A percentile compares a stretch with the other conserved stretches of the same genome.
Conservation (phyloP, 2,329 filamentous ascomycete genomes). For the Leptographium wingfieldii region DNA sequence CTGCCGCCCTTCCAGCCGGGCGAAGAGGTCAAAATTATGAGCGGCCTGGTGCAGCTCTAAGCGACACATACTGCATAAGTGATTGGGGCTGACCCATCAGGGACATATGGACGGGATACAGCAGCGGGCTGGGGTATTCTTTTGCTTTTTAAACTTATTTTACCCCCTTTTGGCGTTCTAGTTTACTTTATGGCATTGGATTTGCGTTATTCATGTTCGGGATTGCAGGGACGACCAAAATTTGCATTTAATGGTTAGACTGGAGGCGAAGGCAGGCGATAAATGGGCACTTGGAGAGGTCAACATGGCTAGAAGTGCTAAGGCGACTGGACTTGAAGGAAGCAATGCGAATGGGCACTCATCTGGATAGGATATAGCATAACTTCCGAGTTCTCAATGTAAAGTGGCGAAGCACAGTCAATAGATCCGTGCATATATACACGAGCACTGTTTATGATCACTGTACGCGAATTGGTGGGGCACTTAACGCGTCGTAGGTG, state of each 20-base stretch:
- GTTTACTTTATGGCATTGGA: background rate
- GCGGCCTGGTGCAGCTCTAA: constrained; percentile 73
- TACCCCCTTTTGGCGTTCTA: background rate
- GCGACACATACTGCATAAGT: background rate
- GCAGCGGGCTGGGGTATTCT: background rate
- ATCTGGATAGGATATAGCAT: background rate
- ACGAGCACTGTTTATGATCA: background rate
- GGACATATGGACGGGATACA: background rate
- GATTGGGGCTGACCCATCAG: background rate
- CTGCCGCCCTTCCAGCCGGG: constrained; percentile 94
- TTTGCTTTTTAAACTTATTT: background rate
- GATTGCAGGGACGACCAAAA: background rate
- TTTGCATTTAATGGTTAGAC: background rate
- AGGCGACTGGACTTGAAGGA: too few relatives aligned
- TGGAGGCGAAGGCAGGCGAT: background rate
- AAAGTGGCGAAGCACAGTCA: background rate
- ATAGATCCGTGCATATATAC: background rate
- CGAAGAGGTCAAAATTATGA: constrained; percentile 80
- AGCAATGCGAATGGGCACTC: too few relatives aligned
- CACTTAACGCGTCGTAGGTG: constrained; percentile 2
- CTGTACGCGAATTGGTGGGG: background rate
- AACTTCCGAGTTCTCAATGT: background rate
- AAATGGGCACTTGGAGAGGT: background rate
- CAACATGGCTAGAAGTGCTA: background rate
- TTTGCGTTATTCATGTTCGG: background rate